These are phyloP conservation scores for Tetrapisispora iriomotensis DNA, from an alignment of 805 yeast genomes.

Conservation along the genomic window DNA sequence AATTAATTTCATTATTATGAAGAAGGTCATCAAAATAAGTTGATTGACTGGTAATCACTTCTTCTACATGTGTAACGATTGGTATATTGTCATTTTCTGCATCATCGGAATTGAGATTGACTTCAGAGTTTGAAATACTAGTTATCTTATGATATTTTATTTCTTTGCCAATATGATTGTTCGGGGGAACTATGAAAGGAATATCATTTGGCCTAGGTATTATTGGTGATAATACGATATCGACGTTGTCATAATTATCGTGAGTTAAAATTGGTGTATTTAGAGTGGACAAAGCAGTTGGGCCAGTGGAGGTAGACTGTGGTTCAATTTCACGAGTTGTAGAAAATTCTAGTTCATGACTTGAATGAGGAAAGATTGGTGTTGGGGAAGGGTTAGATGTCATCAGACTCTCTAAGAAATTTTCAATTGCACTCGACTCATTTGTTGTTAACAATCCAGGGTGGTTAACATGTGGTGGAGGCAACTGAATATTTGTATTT, in stretches of 20 bases:
- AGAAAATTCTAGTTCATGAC: too few relatives aligned
- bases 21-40: neutral
- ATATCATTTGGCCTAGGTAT: slow-evolving; percentile 1
- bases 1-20: neutral
- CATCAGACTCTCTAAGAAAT: slow-evolving; percentile 23
- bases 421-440: slow-evolving; percentile 28
- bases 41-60: too few relatives aligned
- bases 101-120: neutral
- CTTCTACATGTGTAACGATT: too few relatives aligned
- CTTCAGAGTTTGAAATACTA: too few relatives aligned
- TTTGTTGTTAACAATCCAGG: slow-evolving; percentile 17
- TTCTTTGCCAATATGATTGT: neutral
- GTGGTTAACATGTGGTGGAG: neutral
- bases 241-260: neutral
- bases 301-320: neutral
- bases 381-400: slow-evolving; percentile 3
- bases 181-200: slow-evolving; percentile 4
- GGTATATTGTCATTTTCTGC: too few relatives aligned
- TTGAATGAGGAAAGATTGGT: neutral
- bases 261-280: neutral
- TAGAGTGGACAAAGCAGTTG: neutral
- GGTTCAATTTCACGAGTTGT: too few relatives aligned
- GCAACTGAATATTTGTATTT: neutral
- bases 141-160: neutral
- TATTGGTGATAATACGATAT: neutral